Percentiles rank a stretch among this genome's conserved stretches.
These are phyloP conservation scores for Metarhizium humberi DNA, from an alignment of 2,329 filamentous ascomycete genomes.

Conservation along the genomic window DNA sequence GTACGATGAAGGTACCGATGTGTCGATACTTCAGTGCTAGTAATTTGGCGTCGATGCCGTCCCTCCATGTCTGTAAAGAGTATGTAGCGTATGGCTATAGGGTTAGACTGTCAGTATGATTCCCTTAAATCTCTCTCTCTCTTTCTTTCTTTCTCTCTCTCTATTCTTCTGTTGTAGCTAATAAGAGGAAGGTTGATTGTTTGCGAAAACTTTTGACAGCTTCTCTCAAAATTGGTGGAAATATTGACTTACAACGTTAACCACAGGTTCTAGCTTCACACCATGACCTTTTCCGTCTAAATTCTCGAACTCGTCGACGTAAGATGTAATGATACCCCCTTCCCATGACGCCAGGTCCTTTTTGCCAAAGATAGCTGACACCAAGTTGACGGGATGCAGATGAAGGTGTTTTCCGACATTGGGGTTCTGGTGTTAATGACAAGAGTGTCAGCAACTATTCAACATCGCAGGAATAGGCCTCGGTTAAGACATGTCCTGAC, in stretches of 20 bases:
- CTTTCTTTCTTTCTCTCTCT: no score
- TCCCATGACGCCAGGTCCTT: slow-evolving; percentile 59
- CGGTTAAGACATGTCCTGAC: background rate
- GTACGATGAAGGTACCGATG: slow-evolving; percentile 61
- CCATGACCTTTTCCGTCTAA: slow-evolving; percentile 75
- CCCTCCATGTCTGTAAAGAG: slow-evolving; percentile 55
- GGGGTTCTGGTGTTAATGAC: slow-evolving; percentile 43
- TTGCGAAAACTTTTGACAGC: background rate
- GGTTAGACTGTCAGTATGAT: background rate
- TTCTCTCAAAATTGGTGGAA: background rate
- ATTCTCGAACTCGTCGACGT: slow-evolving; percentile 71
- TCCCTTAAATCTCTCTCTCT: background rate
- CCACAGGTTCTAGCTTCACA: slow-evolving; percentile 66
- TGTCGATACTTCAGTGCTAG: slow-evolving; percentile 57
- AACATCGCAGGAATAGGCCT: background rate
- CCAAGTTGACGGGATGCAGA: slow-evolving; percentile 61
- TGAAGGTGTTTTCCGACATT: slow-evolving; percentile 78
- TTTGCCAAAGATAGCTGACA: slow-evolving; percentile 57
- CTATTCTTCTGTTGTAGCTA: background rate
- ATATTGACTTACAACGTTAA: slow-evolving; percentile 49
- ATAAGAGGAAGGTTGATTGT: background rate
- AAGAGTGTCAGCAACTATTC: slow-evolving; percentile 10
- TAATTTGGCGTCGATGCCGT: slow-evolving; percentile 64
- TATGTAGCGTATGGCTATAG: slow-evolving; percentile 54
- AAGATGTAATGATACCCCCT: slow-evolving; percentile 68